These are phyloP conservation scores for Aspergillus sp. DNA, from an alignment of 2,329 filamentous ascomycete species.

Conservation along the genomic window DNA sequence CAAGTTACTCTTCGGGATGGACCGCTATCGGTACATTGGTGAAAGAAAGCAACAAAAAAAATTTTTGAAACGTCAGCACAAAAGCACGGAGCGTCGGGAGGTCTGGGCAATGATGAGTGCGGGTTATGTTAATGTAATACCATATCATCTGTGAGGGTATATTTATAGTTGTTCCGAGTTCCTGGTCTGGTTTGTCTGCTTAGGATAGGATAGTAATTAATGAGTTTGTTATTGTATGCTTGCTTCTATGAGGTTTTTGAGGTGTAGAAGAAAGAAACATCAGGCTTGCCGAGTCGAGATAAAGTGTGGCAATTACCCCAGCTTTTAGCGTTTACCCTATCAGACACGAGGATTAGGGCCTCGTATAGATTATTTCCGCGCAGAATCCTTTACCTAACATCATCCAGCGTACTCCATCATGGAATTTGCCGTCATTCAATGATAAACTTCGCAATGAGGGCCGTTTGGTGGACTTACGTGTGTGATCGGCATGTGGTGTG, in stretches of 20 bases:
- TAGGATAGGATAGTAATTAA: conserved; percentile 11
- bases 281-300: too few species aligned
- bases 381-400: too few species aligned
- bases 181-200: not conserved
- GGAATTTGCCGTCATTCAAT: too few species aligned
- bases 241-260: not conserved
- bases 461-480: not conserved
- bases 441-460: too few species aligned
- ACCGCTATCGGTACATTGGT: not conserved
- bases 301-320: too few species aligned
- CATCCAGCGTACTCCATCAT: too few species aligned
- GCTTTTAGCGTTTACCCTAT: too few species aligned
- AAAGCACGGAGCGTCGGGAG: not conserved
- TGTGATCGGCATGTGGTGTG: not conserved
- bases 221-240: not conserved
- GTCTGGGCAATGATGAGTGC: not conserved
- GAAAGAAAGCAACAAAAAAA: not conserved
- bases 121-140: conserved; percentile 18
- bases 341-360: too few species aligned
- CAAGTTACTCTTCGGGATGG: conserved; percentile 2
- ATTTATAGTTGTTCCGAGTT: conserved; percentile 7
- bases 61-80: not conserved
- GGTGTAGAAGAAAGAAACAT: not conserved
- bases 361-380: too few species aligned
- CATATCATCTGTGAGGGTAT: conserved; percentile 11